Conservation (phyloP, 78 protist species). For the Paratrimastix pyriformis region DNA sequence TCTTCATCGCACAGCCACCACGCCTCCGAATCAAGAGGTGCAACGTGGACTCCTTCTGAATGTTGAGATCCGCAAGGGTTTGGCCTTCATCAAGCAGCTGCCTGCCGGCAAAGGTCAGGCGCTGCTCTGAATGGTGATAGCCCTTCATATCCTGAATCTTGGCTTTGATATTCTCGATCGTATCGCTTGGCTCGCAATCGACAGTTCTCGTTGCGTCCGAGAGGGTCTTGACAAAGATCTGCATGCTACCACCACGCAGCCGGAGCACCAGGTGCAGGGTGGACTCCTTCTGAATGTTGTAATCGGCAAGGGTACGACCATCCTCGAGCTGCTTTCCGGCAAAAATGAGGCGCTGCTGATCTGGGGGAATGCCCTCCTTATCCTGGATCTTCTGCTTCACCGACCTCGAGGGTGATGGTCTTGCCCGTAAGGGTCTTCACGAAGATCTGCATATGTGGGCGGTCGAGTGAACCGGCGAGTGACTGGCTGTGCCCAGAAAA, state of each 20-base stretch:
- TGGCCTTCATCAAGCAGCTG: constrained; percentile 57
- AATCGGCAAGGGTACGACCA: constrained; percentile 47
- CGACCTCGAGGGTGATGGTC: constrained; percentile 96
- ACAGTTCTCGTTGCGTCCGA: constrained; percentile 96
- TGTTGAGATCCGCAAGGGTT: constrained; percentile 48
- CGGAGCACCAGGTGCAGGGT: constrained; percentile 78
- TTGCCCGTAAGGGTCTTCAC: constrained; percentile 95
- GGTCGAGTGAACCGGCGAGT: too few species aligned
- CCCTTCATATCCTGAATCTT: constrained; percentile 94
- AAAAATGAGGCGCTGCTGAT: constrained; percentile 53
- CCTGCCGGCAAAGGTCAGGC: constrained; percentile 52
- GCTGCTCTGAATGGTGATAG: constrained; percentile 48
- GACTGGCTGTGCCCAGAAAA: too few species aligned
- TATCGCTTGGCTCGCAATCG: too few species aligned
- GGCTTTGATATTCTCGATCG: too few species aligned
- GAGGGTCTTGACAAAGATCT: constrained; percentile 92
- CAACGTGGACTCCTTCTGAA: constrained; percentile 80
- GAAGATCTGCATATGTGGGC: constrained; percentile 68
- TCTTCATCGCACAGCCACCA: too few species aligned
- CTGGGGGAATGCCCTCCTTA: constrained; percentile 70
- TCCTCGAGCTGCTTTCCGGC: constrained; percentile 59
- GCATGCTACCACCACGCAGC: constrained; percentile 62
- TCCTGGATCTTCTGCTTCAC: constrained; percentile 97
- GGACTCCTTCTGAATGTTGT: constrained; percentile 74
- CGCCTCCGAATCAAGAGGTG: constrained; percentile 63